A percentile compares a stretch with the other conserved stretches of the same genome.
Conservation (phyloP, 1,139 yeast species). For the Geotrichum klebahnii region DNA sequence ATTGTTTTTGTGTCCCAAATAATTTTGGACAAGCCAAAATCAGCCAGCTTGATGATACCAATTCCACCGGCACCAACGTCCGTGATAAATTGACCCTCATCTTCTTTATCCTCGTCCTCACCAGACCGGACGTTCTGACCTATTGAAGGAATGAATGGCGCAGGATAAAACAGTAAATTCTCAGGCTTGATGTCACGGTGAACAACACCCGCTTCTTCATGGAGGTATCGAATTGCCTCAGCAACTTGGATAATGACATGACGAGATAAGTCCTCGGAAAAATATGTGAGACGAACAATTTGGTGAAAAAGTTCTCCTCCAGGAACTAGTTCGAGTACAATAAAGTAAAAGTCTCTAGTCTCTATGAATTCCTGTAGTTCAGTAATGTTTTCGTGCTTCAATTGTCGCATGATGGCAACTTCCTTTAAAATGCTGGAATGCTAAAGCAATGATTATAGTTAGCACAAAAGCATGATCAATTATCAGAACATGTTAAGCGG, state of each 20-base stretch:
- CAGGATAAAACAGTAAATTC: conserved; percentile 77
- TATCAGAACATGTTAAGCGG: no score
- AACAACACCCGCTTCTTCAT: conserved; percentile 76
- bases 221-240: conserved; percentile 74
- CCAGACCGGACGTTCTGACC: conserved; percentile 48
- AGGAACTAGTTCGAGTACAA: conserved; percentile 75
- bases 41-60: conserved; percentile 82
- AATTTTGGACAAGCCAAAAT: conserved; percentile 87
- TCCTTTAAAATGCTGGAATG: conserved; percentile 68
- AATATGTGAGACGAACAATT: conserved; percentile 85
- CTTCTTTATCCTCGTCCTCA: conserved; percentile 69
- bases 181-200: conserved; percentile 97
- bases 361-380: conserved; percentile 65
- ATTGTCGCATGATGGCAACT: conserved; percentile 73
- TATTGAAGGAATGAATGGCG: conserved; percentile 55
- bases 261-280: conserved; percentile 76
- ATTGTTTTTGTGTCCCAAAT: conserved; percentile 64
- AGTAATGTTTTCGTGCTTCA: conserved; percentile 69
- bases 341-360: conserved; percentile 62
- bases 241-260: conserved; percentile 85
- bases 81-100: conserved; percentile 77
- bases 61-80: conserved; percentile 88
- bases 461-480: no score
- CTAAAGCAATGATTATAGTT: no score
- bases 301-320: conserved; percentile 97